These are phyloP conservation scores for Papiliotrema terrestris DNA, from an alignment of 1,284 basidiomycete genomes.

Conservation along the genomic window DNA sequence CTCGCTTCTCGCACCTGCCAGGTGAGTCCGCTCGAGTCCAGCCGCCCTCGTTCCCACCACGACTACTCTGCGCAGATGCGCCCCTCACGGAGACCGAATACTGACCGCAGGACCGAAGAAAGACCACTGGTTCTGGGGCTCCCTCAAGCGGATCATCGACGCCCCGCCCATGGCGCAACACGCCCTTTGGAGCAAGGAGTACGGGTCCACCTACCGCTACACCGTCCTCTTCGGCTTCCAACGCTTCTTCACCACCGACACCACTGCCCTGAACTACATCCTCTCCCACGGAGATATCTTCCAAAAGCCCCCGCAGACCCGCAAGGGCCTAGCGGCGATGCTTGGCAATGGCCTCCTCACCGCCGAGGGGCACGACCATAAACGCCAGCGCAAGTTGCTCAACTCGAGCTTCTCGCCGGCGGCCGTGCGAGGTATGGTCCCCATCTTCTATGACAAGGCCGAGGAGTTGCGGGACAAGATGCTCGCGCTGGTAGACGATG, in stretches of 20 bases:
- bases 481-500: slow-evolving; percentile 12
- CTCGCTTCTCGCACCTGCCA: too few relatives aligned
- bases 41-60: too few relatives aligned
- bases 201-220: slow-evolving; percentile 25
- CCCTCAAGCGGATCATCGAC: slow-evolving; percentile 15
- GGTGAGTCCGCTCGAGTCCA: too few relatives aligned
- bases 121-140: slow-evolving; percentile 19
- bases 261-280: slow-evolving; percentile 60
- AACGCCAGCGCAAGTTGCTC: slow-evolving; percentile 53
- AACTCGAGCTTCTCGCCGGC: slow-evolving; percentile 49
- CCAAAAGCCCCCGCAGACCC: slow-evolving; percentile 63
- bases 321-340: slow-evolving; percentile 54
- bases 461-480: slow-evolving; percentile 52
- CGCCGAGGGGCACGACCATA: slow-evolving; percentile 54
- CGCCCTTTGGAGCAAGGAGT: slow-evolving; percentile 14
- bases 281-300: slow-evolving; percentile 61
- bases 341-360: slow-evolving; percentile 44
- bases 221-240: slow-evolving; percentile 21
- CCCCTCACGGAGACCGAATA: too few relatives aligned
- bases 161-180: slow-evolving; percentile 17
- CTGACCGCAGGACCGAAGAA: slow-evolving; percentile 13
- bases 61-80: too few relatives aligned
- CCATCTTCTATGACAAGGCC: slow-evolving; percentile 64
- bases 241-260: slow-evolving; percentile 61
- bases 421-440: slow-evolving; percentile 49